Base-by-base conservation (phyloP, 2,329 filamentous ascomycete genomes). In the Periconia digitata region DNA sequence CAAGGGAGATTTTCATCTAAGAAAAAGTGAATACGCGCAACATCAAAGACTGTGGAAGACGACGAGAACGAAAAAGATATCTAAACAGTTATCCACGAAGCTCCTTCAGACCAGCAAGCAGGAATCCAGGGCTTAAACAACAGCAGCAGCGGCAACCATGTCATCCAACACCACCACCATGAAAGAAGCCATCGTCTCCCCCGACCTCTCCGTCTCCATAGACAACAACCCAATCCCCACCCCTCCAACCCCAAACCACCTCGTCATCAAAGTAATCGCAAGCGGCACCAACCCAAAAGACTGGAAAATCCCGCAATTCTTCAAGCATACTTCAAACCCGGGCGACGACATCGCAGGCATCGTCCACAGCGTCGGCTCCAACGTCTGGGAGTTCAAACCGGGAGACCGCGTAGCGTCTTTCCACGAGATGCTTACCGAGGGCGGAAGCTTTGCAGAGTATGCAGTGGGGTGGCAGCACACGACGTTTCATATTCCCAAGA, bases 401-500 rank as follows among this genome's bases (percentile, higher is more conserved):
- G 80, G 80, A 24, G 80, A 83, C 63, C 74, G 79, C 20, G 79
- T 83, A 3, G 75, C 77, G 15, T 78, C 77, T 7, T 79, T 81
- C 66, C 74, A 76, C 51, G 67, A 79, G 48, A 82, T 85, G 73
- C 46, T 61, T n/a, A 66, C 68, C 2, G 71, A 75, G 0, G 56
- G 72, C 41, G 83, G 83, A 3, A 76, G 72, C 10, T 85, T 76
- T 51, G 83, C 82, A 6, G 82, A 85, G 60, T 85, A 85, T 53
- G 78, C 80, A 13, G 65, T 84, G 18, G 75, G 76, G 0, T 77
- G 72, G 63, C 74, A 75, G 29, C 71, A 78, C 54, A 80, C 80
- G 0, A 82, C 80, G 0, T 83, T 84, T 54, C 77, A 76, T 54
- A 69, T 82, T 4, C 51, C 54, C 3, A 24, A 47, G n/a, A 46